Conservation (phyloP, 805 yeast species). For the Candida michaelii region DNA sequence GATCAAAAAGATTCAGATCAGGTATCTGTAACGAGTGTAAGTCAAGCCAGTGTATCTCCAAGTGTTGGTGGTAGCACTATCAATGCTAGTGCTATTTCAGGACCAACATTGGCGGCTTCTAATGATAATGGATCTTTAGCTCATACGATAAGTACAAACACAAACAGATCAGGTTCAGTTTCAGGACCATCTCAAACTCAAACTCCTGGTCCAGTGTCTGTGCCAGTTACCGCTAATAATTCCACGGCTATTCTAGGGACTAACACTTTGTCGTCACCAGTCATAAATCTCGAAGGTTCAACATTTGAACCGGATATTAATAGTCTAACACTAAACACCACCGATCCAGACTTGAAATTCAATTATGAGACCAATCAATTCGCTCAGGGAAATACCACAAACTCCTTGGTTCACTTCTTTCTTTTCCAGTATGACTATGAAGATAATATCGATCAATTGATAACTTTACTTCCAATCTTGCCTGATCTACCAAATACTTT, state of each 20-base stretch:
- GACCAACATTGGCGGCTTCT: neutral
- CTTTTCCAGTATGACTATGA: conserved; percentile 32
- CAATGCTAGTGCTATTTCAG: conserved; percentile 1
- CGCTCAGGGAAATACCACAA: conserved; percentile 55
- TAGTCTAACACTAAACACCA: neutral
- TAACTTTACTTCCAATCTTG: conserved; percentile 33
- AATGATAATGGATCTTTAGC: no score
- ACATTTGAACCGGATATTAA: conserved; percentile 9
- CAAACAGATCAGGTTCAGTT: no score
- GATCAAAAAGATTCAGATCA: conserved; percentile 9
- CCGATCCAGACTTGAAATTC: conserved; percentile 38
- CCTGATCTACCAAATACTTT: conserved; percentile 33
- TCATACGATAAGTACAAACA: no score
- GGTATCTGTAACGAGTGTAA: conserved; percentile 8
- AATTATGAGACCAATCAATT: conserved; percentile 45
- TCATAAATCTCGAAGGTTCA: conserved; percentile 3
- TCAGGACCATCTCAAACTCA: conserved; percentile 5
- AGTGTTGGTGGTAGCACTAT: conserved; percentile 5
- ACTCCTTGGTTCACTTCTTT: conserved; percentile 74
- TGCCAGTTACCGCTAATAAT: conserved; percentile 4
- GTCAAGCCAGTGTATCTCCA: conserved; percentile 6
- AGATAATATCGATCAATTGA: conserved; percentile 19
- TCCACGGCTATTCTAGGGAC: neutral
- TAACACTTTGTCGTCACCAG: conserved; percentile 2
- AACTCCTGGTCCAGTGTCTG: neutral